Evolutionary conservation across 139 green algal genomes (phyloP).

Genomic region (Micractinium sp.): DNA sequence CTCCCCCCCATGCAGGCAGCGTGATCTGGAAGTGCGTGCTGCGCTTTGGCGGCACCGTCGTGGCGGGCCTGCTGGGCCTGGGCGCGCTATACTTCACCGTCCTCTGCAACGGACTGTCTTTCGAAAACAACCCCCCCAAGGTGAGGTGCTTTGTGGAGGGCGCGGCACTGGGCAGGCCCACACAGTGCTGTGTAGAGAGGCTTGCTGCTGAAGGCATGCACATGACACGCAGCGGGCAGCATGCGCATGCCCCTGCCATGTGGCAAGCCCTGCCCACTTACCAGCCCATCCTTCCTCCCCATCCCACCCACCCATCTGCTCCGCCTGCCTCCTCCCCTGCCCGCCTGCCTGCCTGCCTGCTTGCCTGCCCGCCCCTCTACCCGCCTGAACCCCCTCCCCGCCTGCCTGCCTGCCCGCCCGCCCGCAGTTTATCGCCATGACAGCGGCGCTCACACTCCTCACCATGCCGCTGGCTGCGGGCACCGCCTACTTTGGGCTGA

Average conservation of each 20-base stretch:
- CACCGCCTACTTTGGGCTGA: not conserved
- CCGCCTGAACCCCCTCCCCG: not conserved
- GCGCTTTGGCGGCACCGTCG: conserved; percentile 29
- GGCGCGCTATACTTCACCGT: conserved; percentile 21
- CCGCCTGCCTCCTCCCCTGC: no score
- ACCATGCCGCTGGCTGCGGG: conserved; percentile 13
- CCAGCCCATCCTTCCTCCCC: no score
- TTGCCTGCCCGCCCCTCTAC: not conserved
- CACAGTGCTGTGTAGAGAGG: no score
- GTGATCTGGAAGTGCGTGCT: conserved; percentile 15
- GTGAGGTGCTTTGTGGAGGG: not conserved
- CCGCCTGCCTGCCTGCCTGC: no score
- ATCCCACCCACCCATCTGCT: no score
- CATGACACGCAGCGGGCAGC: no score
- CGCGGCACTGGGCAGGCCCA: no score
- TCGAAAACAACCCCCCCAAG: conserved; percentile 12
- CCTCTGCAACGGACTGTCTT: conserved; percentile 17
- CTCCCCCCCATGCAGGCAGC: not conserved
- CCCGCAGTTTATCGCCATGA: conserved; percentile 26
- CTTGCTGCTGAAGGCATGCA: no score
- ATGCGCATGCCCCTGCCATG: no score
- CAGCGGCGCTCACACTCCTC: not conserved
- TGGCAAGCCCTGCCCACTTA: not conserved
- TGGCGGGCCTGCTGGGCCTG: conserved; percentile 27
- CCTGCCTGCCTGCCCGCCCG: not conserved